These are phyloP conservation scores for Penicillium paneum DNA, from an alignment of 2,329 filamentous ascomycete species.

Conservation along the genomic window DNA sequence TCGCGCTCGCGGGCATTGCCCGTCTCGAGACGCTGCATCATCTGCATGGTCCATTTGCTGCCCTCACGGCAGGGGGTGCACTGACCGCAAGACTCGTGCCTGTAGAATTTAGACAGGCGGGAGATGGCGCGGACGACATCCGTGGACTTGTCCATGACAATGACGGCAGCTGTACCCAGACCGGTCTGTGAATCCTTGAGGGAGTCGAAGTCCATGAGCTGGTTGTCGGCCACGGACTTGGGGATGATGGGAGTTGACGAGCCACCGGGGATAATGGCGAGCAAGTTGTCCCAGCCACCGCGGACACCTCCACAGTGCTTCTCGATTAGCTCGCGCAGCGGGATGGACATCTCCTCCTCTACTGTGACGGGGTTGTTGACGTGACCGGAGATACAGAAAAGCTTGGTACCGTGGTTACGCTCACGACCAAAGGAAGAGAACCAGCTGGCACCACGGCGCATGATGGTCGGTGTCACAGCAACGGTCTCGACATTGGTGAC, in stretches of 20 bases:
- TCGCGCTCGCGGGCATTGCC: conserved; percentile 84
- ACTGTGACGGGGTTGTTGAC: conserved; percentile 98
- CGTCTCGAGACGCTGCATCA: conserved; percentile 94
- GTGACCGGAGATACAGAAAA: conserved; percentile 96
- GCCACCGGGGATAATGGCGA: conserved; percentile 91
- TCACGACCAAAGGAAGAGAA: conserved; percentile 93
- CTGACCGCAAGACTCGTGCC: conserved; percentile 96
- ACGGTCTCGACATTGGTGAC: conserved; percentile 98
- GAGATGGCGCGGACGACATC: conserved; percentile 94
- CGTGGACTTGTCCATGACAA: conserved; percentile 98
- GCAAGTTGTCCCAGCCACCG: conserved; percentile 96
- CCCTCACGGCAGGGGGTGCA: conserved; percentile 99
- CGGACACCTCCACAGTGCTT: conserved; percentile 96
- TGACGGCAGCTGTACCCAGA: conserved; percentile 94
- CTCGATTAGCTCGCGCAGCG: conserved; percentile 91
- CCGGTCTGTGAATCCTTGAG: conserved; percentile 97
- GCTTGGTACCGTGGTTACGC: conserved; percentile 94
- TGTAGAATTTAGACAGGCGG: conserved; percentile 92
- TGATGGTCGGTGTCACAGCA: conserved; percentile 92
- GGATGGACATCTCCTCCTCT: conserved; percentile 99
- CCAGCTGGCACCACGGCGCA: conserved; percentile 86
- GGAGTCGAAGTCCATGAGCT: conserved; percentile 98
- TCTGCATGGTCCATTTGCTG: conserved; percentile 98
- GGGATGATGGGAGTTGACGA: conserved; percentile 95
- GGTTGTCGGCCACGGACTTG: conserved; percentile 84